Evolutionary conservation across 1,139 yeast species (phyloP).

Genomic region (Tardiomyces digboiensis): DNA sequence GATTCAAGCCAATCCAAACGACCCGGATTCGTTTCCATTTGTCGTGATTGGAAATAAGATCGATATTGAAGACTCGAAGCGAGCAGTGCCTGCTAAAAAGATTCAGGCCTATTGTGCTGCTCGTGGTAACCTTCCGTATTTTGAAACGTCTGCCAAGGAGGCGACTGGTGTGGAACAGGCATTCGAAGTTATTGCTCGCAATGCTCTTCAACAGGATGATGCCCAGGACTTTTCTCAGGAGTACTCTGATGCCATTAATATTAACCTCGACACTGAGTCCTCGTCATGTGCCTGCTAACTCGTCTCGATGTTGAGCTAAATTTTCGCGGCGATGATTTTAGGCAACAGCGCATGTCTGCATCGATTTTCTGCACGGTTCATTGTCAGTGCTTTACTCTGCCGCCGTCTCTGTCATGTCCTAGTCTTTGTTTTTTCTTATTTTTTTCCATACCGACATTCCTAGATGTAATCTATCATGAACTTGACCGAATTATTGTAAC

Average conservation of each 20-base stretch:
- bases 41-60: conserved; percentile 92
- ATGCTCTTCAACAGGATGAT: conserved; percentile 85
- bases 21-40: conserved; percentile 94
- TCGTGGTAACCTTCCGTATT: conserved; percentile 85
- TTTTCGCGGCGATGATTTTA: not conserved
- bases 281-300: conserved; percentile 66
- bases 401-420: too few species aligned
- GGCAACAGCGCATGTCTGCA: too few species aligned
- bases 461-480: too few species aligned
- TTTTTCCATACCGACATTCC: too few species aligned
- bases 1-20: conserved; percentile 84
- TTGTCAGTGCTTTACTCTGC: too few species aligned
- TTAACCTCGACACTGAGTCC: conserved; percentile 77
- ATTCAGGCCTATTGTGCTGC: conserved; percentile 81
- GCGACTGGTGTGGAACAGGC: conserved; percentile 93
- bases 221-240: conserved; percentile 87
- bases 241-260: conserved; percentile 92
- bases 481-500: too few species aligned
- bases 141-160: conserved; percentile 92
- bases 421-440: too few species aligned
- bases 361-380: too few species aligned
- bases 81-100: conserved; percentile 72
- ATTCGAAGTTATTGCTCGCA: conserved; percentile 91
- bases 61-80: conserved; percentile 87
- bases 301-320: not conserved